phyloP scores from a whole-genome alignment of 177 flowering plant species.

The Vitis hybrid region DNA sequence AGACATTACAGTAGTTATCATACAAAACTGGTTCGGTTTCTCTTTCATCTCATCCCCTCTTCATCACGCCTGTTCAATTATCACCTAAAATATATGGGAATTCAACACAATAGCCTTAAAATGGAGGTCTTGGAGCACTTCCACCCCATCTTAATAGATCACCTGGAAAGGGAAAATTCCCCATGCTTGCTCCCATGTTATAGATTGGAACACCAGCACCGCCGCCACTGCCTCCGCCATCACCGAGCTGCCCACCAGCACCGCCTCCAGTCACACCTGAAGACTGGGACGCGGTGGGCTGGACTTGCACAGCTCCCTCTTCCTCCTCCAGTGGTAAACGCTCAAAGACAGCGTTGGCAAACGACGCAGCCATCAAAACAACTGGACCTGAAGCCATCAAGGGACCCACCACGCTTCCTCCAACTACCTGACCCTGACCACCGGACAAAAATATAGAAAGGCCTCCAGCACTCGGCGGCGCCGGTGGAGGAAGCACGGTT shows the following conservation, averaged over 20 bases:
- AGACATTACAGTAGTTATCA: neutral
- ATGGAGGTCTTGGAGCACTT: conserved; percentile 46
- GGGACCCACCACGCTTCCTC: conserved; percentile 70
- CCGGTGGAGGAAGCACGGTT: conserved; percentile 72
- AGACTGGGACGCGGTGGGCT: conserved; percentile 53
- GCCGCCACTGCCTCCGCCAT: conserved; percentile 11
- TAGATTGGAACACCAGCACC: conserved; percentile 31
- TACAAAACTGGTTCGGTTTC: neutral
- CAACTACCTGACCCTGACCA: conserved; percentile 71
- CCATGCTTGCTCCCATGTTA: conserved; percentile 25
- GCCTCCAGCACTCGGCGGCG: conserved; percentile 71
- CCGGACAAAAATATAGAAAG: conserved; percentile 60
- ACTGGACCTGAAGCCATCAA: conserved; percentile 61
- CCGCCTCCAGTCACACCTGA: conserved; percentile 52
- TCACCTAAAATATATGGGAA: too few species aligned
- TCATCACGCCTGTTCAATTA: too few species aligned
- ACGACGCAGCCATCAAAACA: conserved; percentile 65
- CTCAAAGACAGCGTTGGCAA: conserved; percentile 70
- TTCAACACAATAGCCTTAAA: conserved; percentile 11
- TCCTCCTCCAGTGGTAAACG: conserved; percentile 65
- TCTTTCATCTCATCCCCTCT: neutral
- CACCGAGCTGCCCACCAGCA: conserved; percentile 22
- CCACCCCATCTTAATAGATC: conserved; percentile 58
- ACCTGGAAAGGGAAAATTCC: conserved; percentile 36
- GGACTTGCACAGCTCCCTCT: conserved; percentile 12